Percentiles rank a stretch among this genome's conserved stretches.
These are phyloP conservation scores for Abrus precatorius DNA, from an alignment of 306 rosid species.

Conservation along the genomic window DNA sequence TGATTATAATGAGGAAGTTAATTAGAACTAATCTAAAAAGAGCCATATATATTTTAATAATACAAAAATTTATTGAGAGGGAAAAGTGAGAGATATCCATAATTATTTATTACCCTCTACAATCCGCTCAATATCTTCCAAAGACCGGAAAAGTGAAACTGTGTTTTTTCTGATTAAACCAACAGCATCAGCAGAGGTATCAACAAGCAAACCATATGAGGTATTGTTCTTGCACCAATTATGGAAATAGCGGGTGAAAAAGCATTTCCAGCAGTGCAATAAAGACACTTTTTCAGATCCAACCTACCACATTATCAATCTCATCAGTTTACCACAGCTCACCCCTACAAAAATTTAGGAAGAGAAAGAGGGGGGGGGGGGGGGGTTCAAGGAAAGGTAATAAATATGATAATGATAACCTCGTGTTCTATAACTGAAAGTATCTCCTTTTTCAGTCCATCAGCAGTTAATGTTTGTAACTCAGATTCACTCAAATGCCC, in stretches of 20 bases:
- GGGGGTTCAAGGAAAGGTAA: constrained; percentile 33
- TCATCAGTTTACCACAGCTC: constrained; percentile 38
- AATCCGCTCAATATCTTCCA: constrained; percentile 87
- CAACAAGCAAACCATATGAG: constrained; percentile 75
- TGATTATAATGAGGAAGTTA: constrained; percentile 29
- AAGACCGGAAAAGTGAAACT: constrained; percentile 76
- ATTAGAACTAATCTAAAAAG: background rate
- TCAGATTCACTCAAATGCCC: constrained; percentile 86
- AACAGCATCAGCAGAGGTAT: constrained; percentile 63
- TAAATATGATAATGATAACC: constrained; percentile 60
- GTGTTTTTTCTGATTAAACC: constrained; percentile 86
- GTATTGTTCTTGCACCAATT: constrained; percentile 93
- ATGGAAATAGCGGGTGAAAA: constrained; percentile 72
- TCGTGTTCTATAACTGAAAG: constrained; percentile 89
- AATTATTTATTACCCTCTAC: constrained; percentile 70
- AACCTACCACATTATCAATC: constrained; percentile 63
- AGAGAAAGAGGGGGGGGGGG: no score
- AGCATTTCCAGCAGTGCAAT: constrained; percentile 80
- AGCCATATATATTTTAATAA: constrained; percentile 10
- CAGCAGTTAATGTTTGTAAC: constrained; percentile 76
- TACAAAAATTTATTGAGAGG: constrained; percentile 28
- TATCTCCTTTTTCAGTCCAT: constrained; percentile 86
- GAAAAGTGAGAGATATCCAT: constrained; percentile 17
- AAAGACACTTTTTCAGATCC: constrained; percentile 67
- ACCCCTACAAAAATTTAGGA: constrained; percentile 1